A percentile compares a stretch with the other conserved stretches of the same genome.
Evolutionary conservation across 2,329 filamentous ascomycete species (phyloP).

Genomic region (Phyllosticta citrichinensis): DNA sequence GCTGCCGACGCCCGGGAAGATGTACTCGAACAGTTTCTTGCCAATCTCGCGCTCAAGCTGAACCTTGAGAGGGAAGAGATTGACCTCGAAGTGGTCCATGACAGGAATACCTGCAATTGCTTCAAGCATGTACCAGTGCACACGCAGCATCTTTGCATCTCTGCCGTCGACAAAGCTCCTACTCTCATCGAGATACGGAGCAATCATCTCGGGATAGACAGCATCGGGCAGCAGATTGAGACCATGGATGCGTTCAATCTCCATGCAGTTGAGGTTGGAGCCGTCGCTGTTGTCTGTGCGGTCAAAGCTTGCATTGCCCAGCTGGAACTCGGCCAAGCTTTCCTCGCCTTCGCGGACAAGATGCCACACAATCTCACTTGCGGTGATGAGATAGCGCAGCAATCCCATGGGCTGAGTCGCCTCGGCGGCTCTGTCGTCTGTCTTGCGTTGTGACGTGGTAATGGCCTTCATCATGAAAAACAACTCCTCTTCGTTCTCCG

Average conservation of each 20-base stretch:
- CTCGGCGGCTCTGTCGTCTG: conserved; percentile 51
- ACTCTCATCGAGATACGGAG: conserved; percentile 65
- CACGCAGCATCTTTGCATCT: conserved; percentile 74
- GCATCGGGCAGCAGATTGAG: conserved; percentile 85
- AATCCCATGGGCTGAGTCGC: conserved; percentile 66
- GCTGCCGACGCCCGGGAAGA: conserved; percentile 74
- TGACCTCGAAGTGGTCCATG: conserved; percentile 93
- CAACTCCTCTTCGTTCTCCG: conserved; percentile 85
- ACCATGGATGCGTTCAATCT: conserved; percentile 78
- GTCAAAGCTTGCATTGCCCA: conserved; percentile 85
- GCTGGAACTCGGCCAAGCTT: conserved; percentile 83
- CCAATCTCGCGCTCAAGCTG: conserved; percentile 89
- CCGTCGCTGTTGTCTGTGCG: conserved; percentile 95
- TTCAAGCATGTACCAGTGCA: conserved; percentile 98
- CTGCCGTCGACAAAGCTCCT: conserved; percentile 43
- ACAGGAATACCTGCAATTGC: conserved; percentile 96
- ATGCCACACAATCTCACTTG: conserved; percentile 94
- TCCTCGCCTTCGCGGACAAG: conserved; percentile 79
- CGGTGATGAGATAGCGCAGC: conserved; percentile 86
- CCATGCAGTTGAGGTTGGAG: conserved; percentile 86
- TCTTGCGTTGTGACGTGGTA: conserved; percentile 85
- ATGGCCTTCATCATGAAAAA: conserved; percentile 99
- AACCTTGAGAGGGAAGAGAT: conserved; percentile 83
- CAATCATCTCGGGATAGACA: conserved; percentile 92
- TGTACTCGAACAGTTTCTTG: conserved; percentile 90